A percentile compares a stretch with the other conserved stretches of the same genome.
phyloP scores from a whole-genome alignment of 2,329 filamentous ascomycete species.

The Cordyceps cateniannulata region DNA sequence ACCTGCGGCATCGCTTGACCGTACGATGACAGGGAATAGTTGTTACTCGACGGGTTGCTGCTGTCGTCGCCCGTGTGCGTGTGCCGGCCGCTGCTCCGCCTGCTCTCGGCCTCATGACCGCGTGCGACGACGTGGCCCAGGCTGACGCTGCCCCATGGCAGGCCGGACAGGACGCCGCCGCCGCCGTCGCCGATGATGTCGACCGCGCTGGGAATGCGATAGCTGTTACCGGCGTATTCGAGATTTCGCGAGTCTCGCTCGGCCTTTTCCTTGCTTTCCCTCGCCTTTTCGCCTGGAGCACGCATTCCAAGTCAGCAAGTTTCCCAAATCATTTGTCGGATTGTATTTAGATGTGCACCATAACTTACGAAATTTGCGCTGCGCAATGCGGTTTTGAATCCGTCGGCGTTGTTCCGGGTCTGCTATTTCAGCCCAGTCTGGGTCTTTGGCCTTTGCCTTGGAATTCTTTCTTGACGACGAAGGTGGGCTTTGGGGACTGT shows the following conservation, averaged over 20 bases:
- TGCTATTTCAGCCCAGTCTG: conserved; percentile 64
- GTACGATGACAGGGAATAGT: conserved; percentile 14
- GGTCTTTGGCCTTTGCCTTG: conserved; percentile 37
- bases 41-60: conserved; percentile 20
- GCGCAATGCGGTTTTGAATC: conserved; percentile 70
- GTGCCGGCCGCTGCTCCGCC: conserved; percentile 31
- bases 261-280: conserved; percentile 58
- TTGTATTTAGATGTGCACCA: conserved; percentile 8
- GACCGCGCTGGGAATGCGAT: conserved; percentile 51
- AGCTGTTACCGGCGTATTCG: conserved; percentile 56
- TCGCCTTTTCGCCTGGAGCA: conserved; percentile 58
- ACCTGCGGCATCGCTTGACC: conserved; percentile 22
- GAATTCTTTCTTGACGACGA: conserved; percentile 30
- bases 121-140: conserved; percentile 47
- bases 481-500: conserved; percentile 23
- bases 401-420: conserved; percentile 66
- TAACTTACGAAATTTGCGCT: conserved; percentile 65
- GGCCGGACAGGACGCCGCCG: conserved; percentile 53
- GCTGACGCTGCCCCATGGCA: conserved; percentile 67
- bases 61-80: conserved; percentile 29
- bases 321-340: background rate
- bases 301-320: conserved; percentile 11
- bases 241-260: conserved; percentile 59
- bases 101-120: conserved; percentile 43
- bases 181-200: conserved; percentile 43